Evolutionary conservation across 257 asterid species (phyloP).

Genomic region (Craterostigma plantagineum): DNA sequence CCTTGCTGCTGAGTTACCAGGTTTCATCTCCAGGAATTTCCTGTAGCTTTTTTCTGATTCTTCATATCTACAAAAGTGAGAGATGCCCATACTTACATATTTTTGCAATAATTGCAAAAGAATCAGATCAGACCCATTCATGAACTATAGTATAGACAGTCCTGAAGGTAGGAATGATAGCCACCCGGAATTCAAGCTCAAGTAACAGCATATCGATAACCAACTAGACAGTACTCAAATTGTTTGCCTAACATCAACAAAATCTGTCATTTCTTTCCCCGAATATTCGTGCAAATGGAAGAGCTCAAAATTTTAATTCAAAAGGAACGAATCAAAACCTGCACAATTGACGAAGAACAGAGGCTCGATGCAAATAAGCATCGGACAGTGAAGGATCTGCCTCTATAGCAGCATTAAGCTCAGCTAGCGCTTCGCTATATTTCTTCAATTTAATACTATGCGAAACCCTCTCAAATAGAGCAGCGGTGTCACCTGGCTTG

Average conservation of each 20-base stretch:
- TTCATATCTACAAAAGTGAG: slow-evolving; percentile 63
- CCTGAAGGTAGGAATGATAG: too few relatives aligned
- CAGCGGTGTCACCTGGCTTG: slow-evolving; percentile 50
- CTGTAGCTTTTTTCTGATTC: slow-evolving; percentile 73
- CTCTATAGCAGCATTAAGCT: slow-evolving; percentile 74
- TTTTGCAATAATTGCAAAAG: slow-evolving; percentile 12
- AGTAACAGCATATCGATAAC: neutral
- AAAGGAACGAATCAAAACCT: too few relatives aligned
- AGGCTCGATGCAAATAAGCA: slow-evolving; percentile 71
- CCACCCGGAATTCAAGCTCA: too few relatives aligned
- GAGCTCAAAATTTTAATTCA: too few relatives aligned
- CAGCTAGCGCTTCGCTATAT: slow-evolving; percentile 73
- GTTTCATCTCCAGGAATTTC: slow-evolving; percentile 61
- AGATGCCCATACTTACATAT: slow-evolving; percentile 24
- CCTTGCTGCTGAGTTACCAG: slow-evolving; percentile 65
- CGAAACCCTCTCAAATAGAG: slow-evolving; percentile 57
- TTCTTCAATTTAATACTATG: slow-evolving; percentile 61
- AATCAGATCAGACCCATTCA: neutral
- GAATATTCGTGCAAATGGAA: too few relatives aligned
- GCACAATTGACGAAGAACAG: slow-evolving; percentile 72
- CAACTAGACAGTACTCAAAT: neutral
- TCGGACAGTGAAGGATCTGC: slow-evolving; percentile 71
- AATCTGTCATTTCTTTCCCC: too few relatives aligned
- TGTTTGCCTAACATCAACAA: too few relatives aligned
- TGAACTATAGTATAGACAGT: too few relatives aligned